Evolutionary conservation across 2,329 filamentous ascomycete genomes (phyloP).

Genomic region (Daldinia eschscholtzii): DNA sequence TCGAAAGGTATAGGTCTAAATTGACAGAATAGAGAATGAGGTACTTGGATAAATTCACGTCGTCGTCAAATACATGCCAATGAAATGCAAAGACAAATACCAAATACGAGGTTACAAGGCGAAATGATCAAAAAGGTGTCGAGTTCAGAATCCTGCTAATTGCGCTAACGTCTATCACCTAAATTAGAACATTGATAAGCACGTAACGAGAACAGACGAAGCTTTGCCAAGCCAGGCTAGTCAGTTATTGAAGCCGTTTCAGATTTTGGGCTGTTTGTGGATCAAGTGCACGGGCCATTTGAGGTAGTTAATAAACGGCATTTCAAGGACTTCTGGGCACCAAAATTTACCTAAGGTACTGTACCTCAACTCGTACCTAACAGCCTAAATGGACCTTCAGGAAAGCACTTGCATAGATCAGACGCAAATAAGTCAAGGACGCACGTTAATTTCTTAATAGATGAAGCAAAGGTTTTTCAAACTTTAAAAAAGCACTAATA

Average conservation of each 20-base stretch:
- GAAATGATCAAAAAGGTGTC: conserved; percentile 48
- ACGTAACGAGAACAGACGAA: conserved; percentile 25
- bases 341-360: too few species aligned
- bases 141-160: conserved; percentile 43
- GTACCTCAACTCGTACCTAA: too few species aligned
- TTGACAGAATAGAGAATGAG: conserved; percentile 21
- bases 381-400: too few species aligned
- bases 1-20: conserved; percentile 11
- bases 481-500: too few species aligned
- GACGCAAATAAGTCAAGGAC: too few species aligned
- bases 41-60: conserved; percentile 28
- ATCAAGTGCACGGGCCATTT: conserved; percentile 9
- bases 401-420: too few species aligned
- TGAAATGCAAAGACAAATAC: conserved; percentile 9
- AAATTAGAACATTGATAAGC: conserved; percentile 44
- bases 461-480: too few species aligned
- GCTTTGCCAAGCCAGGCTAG: conserved; percentile 33
- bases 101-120: conserved; percentile 25
- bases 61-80: conserved; percentile 23
- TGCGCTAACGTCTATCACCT: conserved; percentile 37
- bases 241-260: conserved; percentile 30
- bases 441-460: too few species aligned
- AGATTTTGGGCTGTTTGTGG: conserved; percentile 11
- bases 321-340: not conserved
- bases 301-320: not conserved